Percentiles rank a stretch among this genome's conserved stretches.
Evolutionary conservation across 805 yeast species (phyloP).

Genomic region (Spathaspora passalidarum): DNA sequence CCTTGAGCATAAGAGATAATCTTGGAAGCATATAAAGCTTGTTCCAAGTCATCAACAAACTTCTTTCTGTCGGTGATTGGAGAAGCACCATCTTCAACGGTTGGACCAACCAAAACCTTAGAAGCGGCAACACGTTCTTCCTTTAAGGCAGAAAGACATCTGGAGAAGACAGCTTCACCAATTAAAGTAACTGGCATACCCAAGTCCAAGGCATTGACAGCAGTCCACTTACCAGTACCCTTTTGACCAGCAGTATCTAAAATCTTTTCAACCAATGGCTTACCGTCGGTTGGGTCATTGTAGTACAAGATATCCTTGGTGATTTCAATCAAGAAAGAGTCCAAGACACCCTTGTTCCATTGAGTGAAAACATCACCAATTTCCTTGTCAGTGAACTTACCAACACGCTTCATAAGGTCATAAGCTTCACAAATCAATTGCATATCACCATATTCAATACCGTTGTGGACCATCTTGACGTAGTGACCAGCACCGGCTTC

Average conservation of each 20-base stretch:
- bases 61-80: slow-evolving; percentile 69
- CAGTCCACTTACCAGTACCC: slow-evolving; percentile 99
- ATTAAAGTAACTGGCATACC: slow-evolving; percentile 98
- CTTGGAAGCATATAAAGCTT: slow-evolving; percentile 97
- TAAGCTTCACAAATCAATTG: slow-evolving; percentile 98
- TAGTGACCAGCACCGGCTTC: slow-evolving; percentile 99
- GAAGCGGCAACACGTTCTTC: slow-evolving; percentile 88
- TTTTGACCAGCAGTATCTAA: slow-evolving; percentile 97
- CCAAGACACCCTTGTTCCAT: slow-evolving; percentile 98
- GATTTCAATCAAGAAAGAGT: slow-evolving; percentile 94
- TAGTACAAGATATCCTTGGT: slow-evolving; percentile 90
- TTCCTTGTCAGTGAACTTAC: slow-evolving; percentile 86
- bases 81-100: slow-evolving; percentile 55
- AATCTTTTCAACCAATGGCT: slow-evolving; percentile 93
- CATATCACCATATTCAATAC: slow-evolving; percentile 99
- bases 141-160: slow-evolving; percentile 93
- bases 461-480: slow-evolving; percentile 99
- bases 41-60: slow-evolving; percentile 92
- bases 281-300: slow-evolving; percentile 83
- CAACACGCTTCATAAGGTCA: slow-evolving; percentile 92
- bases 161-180: slow-evolving; percentile 97
- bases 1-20: slow-evolving; percentile 99
- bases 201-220: slow-evolving; percentile 93
- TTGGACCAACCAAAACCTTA: slow-evolving; percentile 75
- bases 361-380: slow-evolving; percentile 86